A percentile compares a stretch with the other conserved stretches of the same genome.
Conservation (phyloP, 1,284 basidiomycete genomes). For the Wallemia hederae region DNA sequence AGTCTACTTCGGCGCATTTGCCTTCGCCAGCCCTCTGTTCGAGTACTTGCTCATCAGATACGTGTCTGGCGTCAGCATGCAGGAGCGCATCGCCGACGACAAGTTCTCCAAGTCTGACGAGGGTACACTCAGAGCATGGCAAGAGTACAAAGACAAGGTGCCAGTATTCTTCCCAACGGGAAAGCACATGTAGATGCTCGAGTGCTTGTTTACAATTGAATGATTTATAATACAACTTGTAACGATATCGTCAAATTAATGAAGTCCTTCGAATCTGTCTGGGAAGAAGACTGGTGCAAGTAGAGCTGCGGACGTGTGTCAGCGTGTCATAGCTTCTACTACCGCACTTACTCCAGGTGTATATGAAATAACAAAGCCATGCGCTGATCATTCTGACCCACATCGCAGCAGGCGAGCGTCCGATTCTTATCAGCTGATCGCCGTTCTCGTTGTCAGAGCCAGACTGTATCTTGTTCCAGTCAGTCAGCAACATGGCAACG, state of each 20-base stretch:
- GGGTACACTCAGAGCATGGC: too few relatives aligned
- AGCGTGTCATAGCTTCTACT: conserved; percentile 7
- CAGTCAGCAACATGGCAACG: conserved; percentile 89
- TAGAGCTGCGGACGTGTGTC: conserved; percentile 12
- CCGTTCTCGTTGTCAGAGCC: conserved; percentile 19
- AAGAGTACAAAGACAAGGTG: too few relatives aligned
- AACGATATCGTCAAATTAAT: not conserved
- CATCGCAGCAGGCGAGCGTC: conserved; percentile 84
- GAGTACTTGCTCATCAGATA: too few relatives aligned
- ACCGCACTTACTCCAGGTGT: conserved; percentile 45
- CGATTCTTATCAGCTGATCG: conserved; percentile 60
- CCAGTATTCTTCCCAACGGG: too few relatives aligned
- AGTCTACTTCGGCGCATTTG: too few relatives aligned
- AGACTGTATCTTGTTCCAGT: conserved; percentile 41
- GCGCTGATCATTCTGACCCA: conserved; percentile 94
- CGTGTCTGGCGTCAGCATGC: too few relatives aligned
- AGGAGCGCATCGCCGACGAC: too few relatives aligned
- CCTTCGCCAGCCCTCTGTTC: too few relatives aligned
- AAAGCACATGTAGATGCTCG: too few relatives aligned
- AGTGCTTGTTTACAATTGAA: too few relatives aligned
- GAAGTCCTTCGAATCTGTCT: conserved; percentile 19
- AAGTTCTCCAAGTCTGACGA: too few relatives aligned
- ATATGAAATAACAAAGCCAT: conserved; percentile 73
- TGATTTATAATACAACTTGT: not conserved
- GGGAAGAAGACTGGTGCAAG: conserved; percentile 68